These are phyloP conservation scores for Moringa oleifera DNA, from an alignment of 345 rosid genomes.

Conservation along the genomic window DNA sequence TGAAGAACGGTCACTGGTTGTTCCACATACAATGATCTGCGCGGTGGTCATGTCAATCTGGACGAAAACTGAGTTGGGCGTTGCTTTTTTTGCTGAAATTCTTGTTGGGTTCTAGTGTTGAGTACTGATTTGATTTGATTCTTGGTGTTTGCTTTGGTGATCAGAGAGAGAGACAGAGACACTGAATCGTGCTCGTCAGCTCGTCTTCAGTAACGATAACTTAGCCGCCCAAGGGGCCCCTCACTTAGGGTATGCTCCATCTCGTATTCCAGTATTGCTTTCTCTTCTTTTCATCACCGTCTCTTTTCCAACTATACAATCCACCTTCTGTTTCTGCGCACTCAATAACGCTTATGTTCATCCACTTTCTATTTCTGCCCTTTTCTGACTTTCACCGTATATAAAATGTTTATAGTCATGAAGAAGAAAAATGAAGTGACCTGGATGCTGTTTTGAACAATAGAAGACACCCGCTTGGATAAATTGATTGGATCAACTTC, in stretches of 20 bases:
- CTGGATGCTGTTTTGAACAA: background rate
- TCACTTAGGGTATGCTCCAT: conserved; percentile 37
- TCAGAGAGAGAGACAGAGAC: conserved; percentile 98
- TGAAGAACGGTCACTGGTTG: conserved; percentile 10
- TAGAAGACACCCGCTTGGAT: too few species aligned
- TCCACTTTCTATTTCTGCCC: background rate
- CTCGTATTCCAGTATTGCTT: background rate
- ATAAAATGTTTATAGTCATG: too few species aligned
- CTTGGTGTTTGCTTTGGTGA: conserved; percentile 15
- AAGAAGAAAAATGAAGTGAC: background rate
- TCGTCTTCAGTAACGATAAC: conserved; percentile 75
- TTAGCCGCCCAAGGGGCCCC: conserved; percentile 42
- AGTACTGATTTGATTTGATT: conserved; percentile 24
- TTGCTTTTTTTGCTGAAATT: conserved; percentile 15
- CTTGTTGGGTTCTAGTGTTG: background rate
- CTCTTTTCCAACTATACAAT: background rate
- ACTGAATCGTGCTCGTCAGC: conserved; percentile 96
- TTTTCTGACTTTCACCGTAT: background rate
- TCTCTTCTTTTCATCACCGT: conserved; percentile 4
- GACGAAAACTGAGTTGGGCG: conserved; percentile 21
- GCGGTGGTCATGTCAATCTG: conserved; percentile 33
- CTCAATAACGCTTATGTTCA: too few species aligned
- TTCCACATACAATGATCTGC: background rate
- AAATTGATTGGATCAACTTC: too few species aligned
- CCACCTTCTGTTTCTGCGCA: background rate